Base-by-base conservation (phyloP, 2,329 filamentous ascomycete species). In the Aspergillus vadensis region DNA sequence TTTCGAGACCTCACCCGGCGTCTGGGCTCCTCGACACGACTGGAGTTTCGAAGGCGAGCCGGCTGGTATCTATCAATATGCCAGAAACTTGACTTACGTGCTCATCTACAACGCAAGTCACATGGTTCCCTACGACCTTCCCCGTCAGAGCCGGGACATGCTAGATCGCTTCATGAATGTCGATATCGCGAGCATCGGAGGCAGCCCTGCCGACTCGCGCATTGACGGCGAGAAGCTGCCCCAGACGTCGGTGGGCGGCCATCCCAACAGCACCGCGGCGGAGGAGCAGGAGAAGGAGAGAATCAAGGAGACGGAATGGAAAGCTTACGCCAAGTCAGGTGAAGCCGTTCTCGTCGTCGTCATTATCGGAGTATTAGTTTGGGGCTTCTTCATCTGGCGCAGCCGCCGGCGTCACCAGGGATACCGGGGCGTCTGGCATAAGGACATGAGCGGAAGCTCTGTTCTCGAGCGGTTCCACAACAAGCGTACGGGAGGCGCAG, bases 111-210 rank as follows among this genome's bases (percentile, higher is more conserved):
- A 99, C 76, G 88, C 92, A 15, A 96, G 91, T 53, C 95, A 99
- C 77, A 99, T 99, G 95, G 95, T 99, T 1, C 96, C 95, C 0
- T 98, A 95, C 72, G 94, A 99, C 76, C 91, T 90, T 69, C 89
- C 94, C 1, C 88, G 92, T 51, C 89, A 92, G 62, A 90, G 88
- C 19, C 87, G 94, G 63, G 95, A 98, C 75, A 99, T 99, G 95
- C 87, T 99, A 15, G 94, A 99, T 77, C 90, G 95, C 43, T 97
- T 99, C 79, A 92, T 98, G 85, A 86, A 87, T 52, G 91, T 99
- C 43, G 92, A 98, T 72, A 96, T 98, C 66, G 90, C 86, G 68
- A 89, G 86, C 71, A 96, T 97, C 66, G 94, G 94, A 60, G 93
- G 91, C 54, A 80, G 81, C 55, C 91, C 92, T 0, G 85, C 88